Base-by-base conservation (phyloP, 176 grass and related monocot species). In the Oryza glaberrima region DNA sequence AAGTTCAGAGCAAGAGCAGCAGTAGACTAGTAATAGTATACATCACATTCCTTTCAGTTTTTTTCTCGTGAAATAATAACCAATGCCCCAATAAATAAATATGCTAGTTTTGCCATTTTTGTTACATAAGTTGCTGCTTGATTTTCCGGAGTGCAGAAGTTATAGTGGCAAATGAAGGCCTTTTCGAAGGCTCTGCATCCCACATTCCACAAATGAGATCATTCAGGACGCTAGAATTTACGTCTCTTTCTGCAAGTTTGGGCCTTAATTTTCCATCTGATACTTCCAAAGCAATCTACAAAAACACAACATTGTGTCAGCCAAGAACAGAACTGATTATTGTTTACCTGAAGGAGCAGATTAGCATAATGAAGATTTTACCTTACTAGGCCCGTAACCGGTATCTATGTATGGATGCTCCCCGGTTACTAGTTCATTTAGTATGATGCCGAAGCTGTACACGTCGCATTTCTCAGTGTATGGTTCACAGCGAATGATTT, bases 401-500 rank as follows among this genome's bases (percentile, higher is more conserved):
- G 89, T 90, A 1, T 92, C 84, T 6, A 90, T 77, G 70, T 90
- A 92, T 5, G 92, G 89, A 65, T 88, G 87, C 60, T 94, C 87
- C 9, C 78, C 90, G 25, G 87, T 94, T 4, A 92, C 48, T 6
- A 94, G 74, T 63, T 94, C 90, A 17, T 92, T 94, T n/a, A 90
- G 64, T 22, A 88, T 67, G 52, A 94, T 8, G 78, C 84, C 90
- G 51, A 94, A 94, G 38, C 92, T 92, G 69, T 92, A 94, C 8
- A 94, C 84, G 81, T 94, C 92, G 36, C 90, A 94, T n/a, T 94
- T 94, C 65, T 92, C 85, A 0, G 87, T 90, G 40, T 90, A 94
- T 4, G 92, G 87, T 67, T 94, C 90, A 28, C 87, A 88, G 10
- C 90, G 87, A 40, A 94, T 88, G 28, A 94, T 78, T 67, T 92